These are phyloP conservation scores for Starmerella tilneyi DNA, from an alignment of 805 yeast genomes.

Conservation along the genomic window DNA sequence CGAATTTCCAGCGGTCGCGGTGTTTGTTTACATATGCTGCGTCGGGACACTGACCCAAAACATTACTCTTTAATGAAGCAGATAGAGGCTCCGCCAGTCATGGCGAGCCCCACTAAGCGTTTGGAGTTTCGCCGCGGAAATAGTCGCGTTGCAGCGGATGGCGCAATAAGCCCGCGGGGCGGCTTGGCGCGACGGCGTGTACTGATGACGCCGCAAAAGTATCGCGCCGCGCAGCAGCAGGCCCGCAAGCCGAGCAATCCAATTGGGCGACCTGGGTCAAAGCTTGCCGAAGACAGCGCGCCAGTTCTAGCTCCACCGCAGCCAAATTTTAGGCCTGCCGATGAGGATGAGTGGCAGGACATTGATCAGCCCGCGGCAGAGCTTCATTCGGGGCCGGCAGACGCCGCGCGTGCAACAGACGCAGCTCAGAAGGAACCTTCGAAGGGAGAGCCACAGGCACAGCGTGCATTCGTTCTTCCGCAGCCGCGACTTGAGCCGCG, in stretches of 20 bases:
- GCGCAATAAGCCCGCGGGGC: constrained; percentile 7
- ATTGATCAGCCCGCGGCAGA: constrained; percentile 9
- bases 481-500: neutral
- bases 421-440: neutral
- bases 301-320: neutral
- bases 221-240: constrained; percentile 13
- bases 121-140: constrained; percentile 16
- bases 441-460: neutral
- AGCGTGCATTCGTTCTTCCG: neutral
- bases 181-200: constrained; percentile 6
- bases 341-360: constrained; percentile 24
- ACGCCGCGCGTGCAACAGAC: neutral
- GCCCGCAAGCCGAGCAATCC: constrained; percentile 19
- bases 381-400: neutral
- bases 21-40: constrained; percentile 8
- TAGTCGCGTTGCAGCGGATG: constrained; percentile 11
- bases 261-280: constrained; percentile 2
- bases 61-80: neutral
- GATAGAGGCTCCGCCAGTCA: neutral
- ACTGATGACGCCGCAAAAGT: constrained; percentile 7
- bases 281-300: neutral
- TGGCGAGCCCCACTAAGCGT: constrained; percentile 15
- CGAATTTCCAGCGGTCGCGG: neutral
- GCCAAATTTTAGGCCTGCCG: neutral
- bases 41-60: neutral